Conservation (phyloP, 495 filamentous ascomycete species). For the Penicillium egyptiacum region DNA sequence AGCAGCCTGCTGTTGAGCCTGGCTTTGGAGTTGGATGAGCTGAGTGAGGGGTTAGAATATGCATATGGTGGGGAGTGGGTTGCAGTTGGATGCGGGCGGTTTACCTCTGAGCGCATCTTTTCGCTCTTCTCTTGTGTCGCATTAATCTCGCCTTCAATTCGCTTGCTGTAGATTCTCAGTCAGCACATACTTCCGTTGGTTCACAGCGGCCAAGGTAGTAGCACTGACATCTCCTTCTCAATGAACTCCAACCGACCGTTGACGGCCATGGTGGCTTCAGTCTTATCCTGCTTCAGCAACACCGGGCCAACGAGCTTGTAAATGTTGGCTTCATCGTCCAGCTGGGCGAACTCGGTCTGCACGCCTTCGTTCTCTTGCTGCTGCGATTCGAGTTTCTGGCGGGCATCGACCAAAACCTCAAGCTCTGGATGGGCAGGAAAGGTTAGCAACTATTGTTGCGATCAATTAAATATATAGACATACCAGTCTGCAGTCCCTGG, state of each 20-base stretch:
- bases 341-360: conserved; percentile 81
- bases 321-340: conserved; percentile 80
- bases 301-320: conserved; percentile 95
- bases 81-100: not conserved
- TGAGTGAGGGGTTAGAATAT: conserved; percentile 26
- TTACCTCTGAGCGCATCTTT: conserved; percentile 71
- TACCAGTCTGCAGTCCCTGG: conserved; percentile 81
- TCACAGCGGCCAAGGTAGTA: not conserved
- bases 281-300: conserved; percentile 88
- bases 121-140: conserved; percentile 80
- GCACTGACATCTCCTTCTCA: conserved; percentile 81
- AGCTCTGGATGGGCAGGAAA: conserved; percentile 58
- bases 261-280: conserved; percentile 84
- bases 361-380: conserved; percentile 89
- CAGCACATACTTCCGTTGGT: conserved; percentile 5
- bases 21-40: conserved; percentile 48
- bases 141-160: conserved; percentile 78
- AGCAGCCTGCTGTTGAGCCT: conserved; percentile 42
- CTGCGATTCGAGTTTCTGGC: conserved; percentile 92
- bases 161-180: conserved; percentile 56
- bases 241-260: conserved; percentile 90
- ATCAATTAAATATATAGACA: conserved; percentile 7
- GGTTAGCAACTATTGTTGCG: conserved; percentile 13
- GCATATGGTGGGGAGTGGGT: not conserved
- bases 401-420: conserved; percentile 69